Evolutionary conservation across 169 alveolate genomes (phyloP), one percentile per base, ranked within the genome.

Genomic region (Theileria annulata): DNA sequence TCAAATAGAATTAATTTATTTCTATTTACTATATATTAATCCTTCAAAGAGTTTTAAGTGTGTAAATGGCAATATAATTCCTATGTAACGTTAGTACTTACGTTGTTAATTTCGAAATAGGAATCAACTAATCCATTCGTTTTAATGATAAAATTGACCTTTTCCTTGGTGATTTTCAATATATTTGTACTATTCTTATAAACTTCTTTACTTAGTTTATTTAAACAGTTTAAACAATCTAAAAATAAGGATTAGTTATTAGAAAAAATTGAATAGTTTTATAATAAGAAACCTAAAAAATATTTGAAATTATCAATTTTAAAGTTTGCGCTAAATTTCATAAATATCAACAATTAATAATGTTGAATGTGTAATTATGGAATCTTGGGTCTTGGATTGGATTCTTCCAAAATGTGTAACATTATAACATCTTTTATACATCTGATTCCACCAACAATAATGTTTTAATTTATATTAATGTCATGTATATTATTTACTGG

Each of bases 301-400:
- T 82, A 76, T 37, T 82, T 80, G 54, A 82, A 47, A 70, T 72
- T 72, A 21, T 75, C 82, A 30, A 77, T 59, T 28, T 64, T 74
- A 15, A 82, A 59, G 15, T 82, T 63, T 5, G 84, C 89, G 13
- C 86, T 49, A 69, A 82, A 82, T 73, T 82, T 82, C 89, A 82
- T 82, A 23, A 68, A 13, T 23, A 68, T 42, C 60, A 68, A 23
- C 49, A 30, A 66, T n/a, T 25, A 68, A 35, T 31, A 21, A 21
- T 21, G 15, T 21, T 3, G 4, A 15, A 68, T 48, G 76, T 48
- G 76, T 49, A 27, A n/a, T 42, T n/a, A 42, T 27, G 63, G 66
- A 42, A 48, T 42, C 59, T 68, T 42, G 76, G 59, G 76, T 21
- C 13, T 42, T 68, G 15, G 51, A 42, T 42, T 42, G 51, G 51